These are phyloP conservation scores for Ceratocystis destructans DNA, from an alignment of 2,329 filamentous ascomycete species.

Conservation along the genomic window DNA sequence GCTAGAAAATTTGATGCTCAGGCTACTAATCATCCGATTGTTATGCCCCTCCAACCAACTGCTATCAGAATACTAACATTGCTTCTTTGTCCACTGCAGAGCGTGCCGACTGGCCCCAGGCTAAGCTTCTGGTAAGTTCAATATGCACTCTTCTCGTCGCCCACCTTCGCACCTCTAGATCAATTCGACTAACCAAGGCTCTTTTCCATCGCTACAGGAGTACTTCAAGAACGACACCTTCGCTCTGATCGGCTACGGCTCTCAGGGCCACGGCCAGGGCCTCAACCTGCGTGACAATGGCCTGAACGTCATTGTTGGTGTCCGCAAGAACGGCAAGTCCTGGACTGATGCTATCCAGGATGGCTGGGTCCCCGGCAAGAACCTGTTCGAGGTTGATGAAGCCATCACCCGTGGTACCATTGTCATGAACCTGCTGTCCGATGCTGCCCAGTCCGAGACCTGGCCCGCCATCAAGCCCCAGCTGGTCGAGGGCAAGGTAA, in stretches of 20 bases:
- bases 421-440: conserved; percentile 97
- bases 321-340: conserved; percentile 93
- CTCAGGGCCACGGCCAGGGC: conserved; percentile 96
- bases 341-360: conserved; percentile 97
- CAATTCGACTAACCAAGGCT: conserved; percentile 8
- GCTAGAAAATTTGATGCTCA: conserved; percentile 7
- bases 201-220: conserved; percentile 41
- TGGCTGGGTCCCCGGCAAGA: conserved; percentile 96
- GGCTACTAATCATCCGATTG: neutral
- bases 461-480: conserved; percentile 98
- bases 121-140: conserved; percentile 81
- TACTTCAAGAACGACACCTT: conserved; percentile 99
- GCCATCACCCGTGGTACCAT: conserved; percentile 88
- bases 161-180: neutral
- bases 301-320: conserved; percentile 96
- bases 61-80: conserved; percentile 8
- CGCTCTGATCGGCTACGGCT: conserved; percentile 95
- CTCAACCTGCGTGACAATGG: conserved; percentile 99
- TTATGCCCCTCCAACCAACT: neutral
- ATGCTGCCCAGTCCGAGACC: conserved; percentile 96
- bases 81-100: conserved; percentile 39
- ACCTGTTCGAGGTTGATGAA: conserved; percentile 96
- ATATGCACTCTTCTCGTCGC: neutral
- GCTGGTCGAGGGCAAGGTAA: conserved; percentile 94
- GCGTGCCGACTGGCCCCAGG: conserved; percentile 94